phyloP scores from a whole-genome alignment of 345 rosid genomes.

The Aquilaria malaccensis region DNA sequence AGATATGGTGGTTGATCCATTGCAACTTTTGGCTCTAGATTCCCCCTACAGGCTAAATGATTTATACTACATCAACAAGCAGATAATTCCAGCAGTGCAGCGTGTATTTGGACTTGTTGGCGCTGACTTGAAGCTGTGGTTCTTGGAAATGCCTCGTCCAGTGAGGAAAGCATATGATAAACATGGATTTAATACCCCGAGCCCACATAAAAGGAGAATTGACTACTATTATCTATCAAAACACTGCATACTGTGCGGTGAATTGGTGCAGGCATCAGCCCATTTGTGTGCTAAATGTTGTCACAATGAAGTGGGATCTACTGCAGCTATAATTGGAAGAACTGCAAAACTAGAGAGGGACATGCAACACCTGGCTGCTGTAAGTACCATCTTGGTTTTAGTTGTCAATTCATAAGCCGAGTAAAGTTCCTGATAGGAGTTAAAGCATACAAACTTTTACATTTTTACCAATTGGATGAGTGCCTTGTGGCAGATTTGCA shows the following conservation, averaged over 20 bases:
- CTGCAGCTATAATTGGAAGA: slow-evolving; percentile 62
- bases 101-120: slow-evolving; percentile 87
- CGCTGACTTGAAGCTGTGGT: slow-evolving; percentile 77
- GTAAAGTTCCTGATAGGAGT: not conserved
- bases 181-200: slow-evolving; percentile 33
- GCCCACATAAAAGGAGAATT: slow-evolving; percentile 57
- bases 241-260: slow-evolving; percentile 84
- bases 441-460: not conserved
- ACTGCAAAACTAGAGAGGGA: slow-evolving; percentile 79
- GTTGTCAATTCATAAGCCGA: not conserved
- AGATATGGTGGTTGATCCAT: slow-evolving; percentile 95
- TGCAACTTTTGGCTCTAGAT: slow-evolving; percentile 65
- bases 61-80: slow-evolving; percentile 81
- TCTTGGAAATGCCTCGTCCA: slow-evolving; percentile 82
- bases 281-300: slow-evolving; percentile 64
- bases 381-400: slow-evolving; percentile 26
- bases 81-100: slow-evolving; percentile 91
- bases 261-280: slow-evolving; percentile 62
- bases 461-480: not conserved
- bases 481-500: slow-evolving; percentile 59
- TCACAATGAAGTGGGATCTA: slow-evolving; percentile 39
- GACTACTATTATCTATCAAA: slow-evolving; percentile 83
- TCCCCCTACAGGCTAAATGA: slow-evolving; percentile 82
- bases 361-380: slow-evolving; percentile 83
- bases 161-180: slow-evolving; percentile 56